Conservation (phyloP, 495 filamentous ascomycete species). For the Mycothermus thermophilus region DNA sequence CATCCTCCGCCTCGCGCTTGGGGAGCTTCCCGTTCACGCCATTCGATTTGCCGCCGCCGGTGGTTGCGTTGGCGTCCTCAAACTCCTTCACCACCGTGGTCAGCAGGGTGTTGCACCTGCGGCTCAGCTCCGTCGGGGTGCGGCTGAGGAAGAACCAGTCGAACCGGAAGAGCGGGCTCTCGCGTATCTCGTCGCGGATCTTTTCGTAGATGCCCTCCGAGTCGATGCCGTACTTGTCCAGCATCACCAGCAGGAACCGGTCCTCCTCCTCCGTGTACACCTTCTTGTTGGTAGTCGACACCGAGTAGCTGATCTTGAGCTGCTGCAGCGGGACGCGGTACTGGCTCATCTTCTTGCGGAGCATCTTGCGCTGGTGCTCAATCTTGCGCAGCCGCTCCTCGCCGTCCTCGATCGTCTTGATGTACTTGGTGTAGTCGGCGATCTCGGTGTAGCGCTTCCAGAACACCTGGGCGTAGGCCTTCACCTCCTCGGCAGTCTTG, state of each 20-base stretch:
- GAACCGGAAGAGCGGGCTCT: slow-evolving; percentile 90
- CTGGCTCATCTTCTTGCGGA: slow-evolving; percentile 86
- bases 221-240: slow-evolving; percentile 82
- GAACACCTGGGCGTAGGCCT: slow-evolving; percentile 83
- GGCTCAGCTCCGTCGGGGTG: slow-evolving; percentile 81
- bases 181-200: slow-evolving; percentile 84
- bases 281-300: slow-evolving; percentile 99
- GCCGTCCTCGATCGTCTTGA: slow-evolving; percentile 76
- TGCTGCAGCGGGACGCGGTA: slow-evolving; percentile 95
- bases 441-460: slow-evolving; percentile 89
- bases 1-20: slow-evolving; percentile 59
- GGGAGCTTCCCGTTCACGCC: slow-evolving; percentile 55
- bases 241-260: slow-evolving; percentile 82
- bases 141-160: slow-evolving; percentile 98
- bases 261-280: slow-evolving; percentile 99
- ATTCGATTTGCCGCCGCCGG: slow-evolving; percentile 51
- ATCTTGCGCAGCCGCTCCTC: slow-evolving; percentile 81
- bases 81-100: slow-evolving; percentile 91
- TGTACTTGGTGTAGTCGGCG: slow-evolving; percentile 70
- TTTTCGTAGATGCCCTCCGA: slow-evolving; percentile 71
- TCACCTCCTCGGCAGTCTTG: slow-evolving; percentile 74
- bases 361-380: slow-evolving; percentile 84
- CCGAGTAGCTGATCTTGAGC: slow-evolving; percentile 95
- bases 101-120: slow-evolving; percentile 84
- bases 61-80: slow-evolving; percentile 44